Base-by-base conservation (phyloP, 2,329 filamentous ascomycete genomes). In the Escovopsis weberi region DNA sequence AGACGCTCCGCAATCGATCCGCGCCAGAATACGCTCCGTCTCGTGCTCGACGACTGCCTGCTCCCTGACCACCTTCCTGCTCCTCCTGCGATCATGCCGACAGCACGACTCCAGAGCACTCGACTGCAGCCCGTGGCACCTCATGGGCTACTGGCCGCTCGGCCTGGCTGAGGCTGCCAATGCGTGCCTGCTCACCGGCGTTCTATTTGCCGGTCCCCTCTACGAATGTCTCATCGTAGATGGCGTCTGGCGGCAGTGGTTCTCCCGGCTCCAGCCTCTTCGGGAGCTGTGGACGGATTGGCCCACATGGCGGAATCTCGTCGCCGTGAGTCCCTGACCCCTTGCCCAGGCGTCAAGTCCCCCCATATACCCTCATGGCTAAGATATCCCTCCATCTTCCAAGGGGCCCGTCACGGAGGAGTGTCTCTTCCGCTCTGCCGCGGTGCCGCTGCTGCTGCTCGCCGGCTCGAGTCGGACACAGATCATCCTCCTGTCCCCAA, bases 351-450 rank as follows among this genome's bases (percentile, higher is more conserved):
- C 30, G 12, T 38, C 23, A n/a, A 6, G 11, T 23, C 32, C 40
- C 18, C 35, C 32, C 11, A 15, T 18, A 3, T 15, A 32, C 12
- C 15, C 23, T 11, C 10, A 15, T 37, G 38, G 12, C 7, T 33
- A n/a, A 18, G 30, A 12, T 23, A 18, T 15, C 35, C 7, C n/a
- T 30, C 3, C 4, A 6, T 23, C 28, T 33, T 23, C 6, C 48
- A 6, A 83, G 81, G 87, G 86, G 33, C 88, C 91, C 1, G 66
- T 91, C 43, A 94, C 87, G 10, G 91, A 98, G 65, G 91, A 98
- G 63, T 68, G 94, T 46, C 82, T 95, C 53, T 98, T 95, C 69
- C 84, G 91, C 55, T 86, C 85, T 4, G 78, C 87, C 50, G 80
- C 88, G 41, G 73, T 95, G 34, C 84, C 89, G 2, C 70, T 95